Conservation (phyloP, 306 rosid species). For the Fragaria ananassa region DNA sequence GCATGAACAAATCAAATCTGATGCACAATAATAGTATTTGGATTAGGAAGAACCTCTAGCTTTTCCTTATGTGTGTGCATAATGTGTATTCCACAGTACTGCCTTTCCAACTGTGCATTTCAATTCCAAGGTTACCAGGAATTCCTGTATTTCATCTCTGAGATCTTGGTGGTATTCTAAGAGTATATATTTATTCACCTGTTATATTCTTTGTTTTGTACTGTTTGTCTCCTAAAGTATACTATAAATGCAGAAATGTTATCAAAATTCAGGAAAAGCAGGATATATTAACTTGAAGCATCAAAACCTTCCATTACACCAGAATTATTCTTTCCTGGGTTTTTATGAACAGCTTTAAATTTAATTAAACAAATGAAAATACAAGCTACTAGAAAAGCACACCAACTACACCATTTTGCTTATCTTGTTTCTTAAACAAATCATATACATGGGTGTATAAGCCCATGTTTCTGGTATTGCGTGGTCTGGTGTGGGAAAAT, state of each 20-base stretch:
- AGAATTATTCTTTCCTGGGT: conserved; percentile 4
- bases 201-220: neutral
- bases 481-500: neutral
- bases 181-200: conserved; percentile 6
- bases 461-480: conserved; percentile 6
- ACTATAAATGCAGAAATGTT: neutral
- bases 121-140: neutral
- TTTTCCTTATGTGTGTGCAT: conserved; percentile 11
- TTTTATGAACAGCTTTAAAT: neutral
- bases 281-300: conserved; percentile 1
- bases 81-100: neutral
- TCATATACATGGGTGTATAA: neutral
- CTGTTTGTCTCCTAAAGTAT: conserved; percentile 12
- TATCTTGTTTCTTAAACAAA: neutral
- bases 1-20: conserved; percentile 6
- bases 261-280: conserved; percentile 6
- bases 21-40: neutral
- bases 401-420: conserved; percentile 1
- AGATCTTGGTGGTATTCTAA: neutral
- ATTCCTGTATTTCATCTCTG: neutral
- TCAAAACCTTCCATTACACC: conserved; percentile 13
- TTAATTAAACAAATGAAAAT: neutral
- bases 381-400: neutral
- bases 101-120: conserved; percentile 19
- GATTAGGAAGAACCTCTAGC: neutral